Base-by-base conservation (phyloP, 2,329 filamentous ascomycete genomes). In the Aspergillus ustus region DNA sequence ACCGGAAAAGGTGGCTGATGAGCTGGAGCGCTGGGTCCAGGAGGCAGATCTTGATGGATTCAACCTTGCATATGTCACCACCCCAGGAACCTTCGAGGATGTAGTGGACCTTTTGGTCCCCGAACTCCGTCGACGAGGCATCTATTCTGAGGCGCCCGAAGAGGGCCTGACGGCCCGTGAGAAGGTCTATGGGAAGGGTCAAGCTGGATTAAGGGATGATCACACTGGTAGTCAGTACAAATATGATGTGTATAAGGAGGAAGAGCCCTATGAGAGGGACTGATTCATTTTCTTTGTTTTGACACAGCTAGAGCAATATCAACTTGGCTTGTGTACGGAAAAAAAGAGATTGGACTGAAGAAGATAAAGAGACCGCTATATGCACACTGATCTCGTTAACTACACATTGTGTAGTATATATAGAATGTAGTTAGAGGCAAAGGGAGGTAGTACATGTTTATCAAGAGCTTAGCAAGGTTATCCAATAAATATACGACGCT, bases 181-280 rank as follows among this genome's bases (percentile, higher is more conserved):
- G 74, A 89, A 84, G 74, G 76, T 89, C 0, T 89, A 88, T 71
- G 86, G 87, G 0, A 79, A 78, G 63, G 87, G 87, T 0, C 87
- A 89, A 71, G 80, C 73, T 6, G 77, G 80, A 15, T 69, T 90
- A 61, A 78, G 86, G 43, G 77, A 77, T 64, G 87, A 90, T 72
- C 88, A 90, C 72, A 69, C 78, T 0, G 88, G 87, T 1, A 84
- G 81, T 53, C 73, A 67, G 64, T 90, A 88, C 70, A 88, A 86
- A 75, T 90, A 89, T 66, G 80, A 85, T 66, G 82, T 87, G 1
- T 89, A 88, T 66, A 73, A 82, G 59, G 85, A 88, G 66, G 83
- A 87, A 31, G 45, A 52, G 28, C 58, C 58, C 3, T 60, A 46
- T 43, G 52, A 60, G 46, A 52, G 34, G 15, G 46, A 44, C 3